Conservation (phyloP, 768 basidiomycete genomes). For the Lactarius psammicola region DNA sequence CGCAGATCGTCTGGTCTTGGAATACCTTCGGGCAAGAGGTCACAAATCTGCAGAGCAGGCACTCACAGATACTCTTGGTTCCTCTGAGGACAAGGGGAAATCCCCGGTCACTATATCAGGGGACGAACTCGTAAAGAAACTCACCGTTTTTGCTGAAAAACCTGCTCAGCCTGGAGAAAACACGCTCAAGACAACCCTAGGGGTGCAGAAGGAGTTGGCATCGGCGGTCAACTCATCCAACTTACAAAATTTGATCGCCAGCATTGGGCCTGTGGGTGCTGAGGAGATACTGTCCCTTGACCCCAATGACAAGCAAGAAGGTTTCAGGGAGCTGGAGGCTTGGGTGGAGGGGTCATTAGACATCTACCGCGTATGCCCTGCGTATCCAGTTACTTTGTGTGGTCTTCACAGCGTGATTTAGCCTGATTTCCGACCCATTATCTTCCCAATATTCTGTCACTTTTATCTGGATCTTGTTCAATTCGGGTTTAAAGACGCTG, state of each 20-base stretch:
- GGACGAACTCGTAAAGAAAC: conserved; percentile 56
- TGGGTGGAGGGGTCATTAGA: conserved; percentile 91
- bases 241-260: conserved; percentile 74
- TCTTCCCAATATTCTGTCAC: conserved; percentile 96
- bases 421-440: conserved; percentile 91
- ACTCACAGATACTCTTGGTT: conserved; percentile 42
- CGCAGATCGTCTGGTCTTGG: conserved; percentile 44
- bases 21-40: conserved; percentile 50
- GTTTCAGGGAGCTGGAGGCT: conserved; percentile 78
- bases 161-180: conserved; percentile 67
- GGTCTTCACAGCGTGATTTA: conserved; percentile 36
- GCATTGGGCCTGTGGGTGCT: conserved; percentile 74
- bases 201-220: conserved; percentile 64
- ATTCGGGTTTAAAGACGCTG: conserved; percentile 86
- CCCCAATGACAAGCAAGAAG: conserved; percentile 82
- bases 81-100: conserved; percentile 39
- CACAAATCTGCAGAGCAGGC: conserved; percentile 45
- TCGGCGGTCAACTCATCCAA: conserved; percentile 68
- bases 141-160: conserved; percentile 69
- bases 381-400: not conserved
- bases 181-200: conserved; percentile 61
- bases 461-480: conserved; percentile 95
- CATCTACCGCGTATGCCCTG: conserved; percentile 73
- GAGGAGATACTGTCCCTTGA: conserved; percentile 80
- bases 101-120: conserved; percentile 38